phyloP scores from a whole-genome alignment of 2,329 filamentous ascomycete genomes.

The Neurospora sp. region DNA sequence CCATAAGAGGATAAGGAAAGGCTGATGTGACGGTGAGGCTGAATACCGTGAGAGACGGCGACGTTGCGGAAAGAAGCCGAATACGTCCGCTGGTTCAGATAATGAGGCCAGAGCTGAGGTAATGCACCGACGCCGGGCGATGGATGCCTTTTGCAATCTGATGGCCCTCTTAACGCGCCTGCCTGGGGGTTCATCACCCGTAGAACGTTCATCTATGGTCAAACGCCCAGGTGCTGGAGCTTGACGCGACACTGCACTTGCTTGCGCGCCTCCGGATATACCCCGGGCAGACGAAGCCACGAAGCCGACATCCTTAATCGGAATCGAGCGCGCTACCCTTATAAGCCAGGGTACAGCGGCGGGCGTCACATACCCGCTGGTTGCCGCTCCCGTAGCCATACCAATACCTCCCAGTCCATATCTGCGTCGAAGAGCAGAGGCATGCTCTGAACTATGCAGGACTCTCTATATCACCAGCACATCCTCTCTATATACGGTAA shows the following conservation, averaged over 20 bases:
- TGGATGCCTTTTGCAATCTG: neutral
- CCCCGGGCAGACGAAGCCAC: neutral
- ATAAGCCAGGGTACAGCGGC: neutral
- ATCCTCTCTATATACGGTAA: slow-evolving; percentile 20
- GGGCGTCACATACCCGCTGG: neutral
- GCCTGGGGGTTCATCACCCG: neutral
- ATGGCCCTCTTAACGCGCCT: neutral
- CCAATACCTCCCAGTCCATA: neutral
- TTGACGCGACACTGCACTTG: slow-evolving; percentile 4
- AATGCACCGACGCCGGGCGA: neutral
- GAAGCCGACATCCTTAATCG: neutral
- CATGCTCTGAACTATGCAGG: slow-evolving; percentile 5
- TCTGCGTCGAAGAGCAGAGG: slow-evolving; percentile 1
- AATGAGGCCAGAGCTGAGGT: neutral
- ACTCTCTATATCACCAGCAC: slow-evolving; percentile 15
- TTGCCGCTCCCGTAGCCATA: neutral
- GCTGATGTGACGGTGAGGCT: neutral
- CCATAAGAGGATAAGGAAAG: neutral
- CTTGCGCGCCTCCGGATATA: neutral
- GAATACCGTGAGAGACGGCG: neutral
- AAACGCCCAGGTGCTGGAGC: neutral
- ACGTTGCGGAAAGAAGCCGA: neutral
- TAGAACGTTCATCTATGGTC: neutral
- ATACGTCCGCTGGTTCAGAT: neutral
- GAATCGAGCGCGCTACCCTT: neutral